Evolutionary conservation across 495 filamentous ascomycete genomes (phyloP).

Genomic region (Lentithecium fluviatile): DNA sequence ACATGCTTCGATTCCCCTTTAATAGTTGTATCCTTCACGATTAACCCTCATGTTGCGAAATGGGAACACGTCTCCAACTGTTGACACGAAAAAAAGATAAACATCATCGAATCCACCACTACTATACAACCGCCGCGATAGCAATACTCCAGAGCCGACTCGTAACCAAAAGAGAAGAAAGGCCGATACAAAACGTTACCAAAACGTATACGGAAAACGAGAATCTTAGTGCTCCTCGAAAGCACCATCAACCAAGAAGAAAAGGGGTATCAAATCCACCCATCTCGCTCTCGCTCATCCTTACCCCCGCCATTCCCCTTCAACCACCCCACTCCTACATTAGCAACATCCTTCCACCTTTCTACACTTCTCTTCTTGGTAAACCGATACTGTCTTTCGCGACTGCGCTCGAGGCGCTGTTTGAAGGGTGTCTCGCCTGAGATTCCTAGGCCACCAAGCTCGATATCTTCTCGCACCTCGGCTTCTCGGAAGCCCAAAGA

Average conservation of each 20-base stretch:
- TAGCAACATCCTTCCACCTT: constrained; percentile 30
- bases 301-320: constrained; percentile 22
- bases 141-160: too few relatives aligned
- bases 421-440: constrained; percentile 19
- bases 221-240: too few relatives aligned
- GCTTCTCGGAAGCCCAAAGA: constrained; percentile 33
- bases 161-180: too few relatives aligned
- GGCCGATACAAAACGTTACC: too few relatives aligned
- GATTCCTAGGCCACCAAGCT: constrained; percentile 20
- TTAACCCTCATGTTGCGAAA: too few relatives aligned
- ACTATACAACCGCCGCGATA: too few relatives aligned
- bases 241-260: background rate
- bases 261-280: constrained; percentile 20
- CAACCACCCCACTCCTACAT: constrained; percentile 28
- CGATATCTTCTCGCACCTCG: constrained; percentile 33
- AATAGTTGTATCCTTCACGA: too few relatives aligned
- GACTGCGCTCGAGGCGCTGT: constrained; percentile 23
- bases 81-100: too few relatives aligned
- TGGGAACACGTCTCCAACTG: too few relatives aligned
- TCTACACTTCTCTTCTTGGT: constrained; percentile 31
- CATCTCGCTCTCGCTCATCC: constrained; percentile 22
- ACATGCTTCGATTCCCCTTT: too few relatives aligned
- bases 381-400: constrained; percentile 25
- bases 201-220: too few relatives aligned
- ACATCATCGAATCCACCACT: too few relatives aligned